These are phyloP conservation scores for Geotrichum carabidarum DNA, from an alignment of 1,139 yeast species.

Conservation along the genomic window DNA sequence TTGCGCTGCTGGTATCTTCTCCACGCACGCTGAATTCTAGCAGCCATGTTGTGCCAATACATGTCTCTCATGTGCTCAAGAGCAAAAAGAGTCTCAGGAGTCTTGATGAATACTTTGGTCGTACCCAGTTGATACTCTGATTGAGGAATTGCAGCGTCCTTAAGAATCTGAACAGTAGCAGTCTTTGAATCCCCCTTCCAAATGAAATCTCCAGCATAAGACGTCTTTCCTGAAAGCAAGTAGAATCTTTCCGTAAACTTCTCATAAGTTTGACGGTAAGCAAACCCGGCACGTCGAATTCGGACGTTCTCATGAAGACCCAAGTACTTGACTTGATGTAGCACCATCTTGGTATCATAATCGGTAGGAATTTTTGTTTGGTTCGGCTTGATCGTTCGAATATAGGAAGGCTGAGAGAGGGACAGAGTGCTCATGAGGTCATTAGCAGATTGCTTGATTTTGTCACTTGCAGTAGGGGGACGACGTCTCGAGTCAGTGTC, in stretches of 20 bases:
- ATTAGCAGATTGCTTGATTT: constrained; percentile 88
- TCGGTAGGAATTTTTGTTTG: constrained; percentile 88
- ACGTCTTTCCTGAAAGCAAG: constrained; percentile 77
- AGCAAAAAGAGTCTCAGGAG: constrained; percentile 94
- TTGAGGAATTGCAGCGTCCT: constrained; percentile 72
- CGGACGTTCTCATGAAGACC: constrained; percentile 96
- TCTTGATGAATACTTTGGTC: constrained; percentile 86
- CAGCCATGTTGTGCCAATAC: constrained; percentile 98
- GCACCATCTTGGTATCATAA: constrained; percentile 80
- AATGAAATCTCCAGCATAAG: constrained; percentile 96
- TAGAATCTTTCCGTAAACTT: constrained; percentile 96
- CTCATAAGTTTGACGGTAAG: constrained; percentile 94
- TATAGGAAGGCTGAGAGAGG: constrained; percentile 87
- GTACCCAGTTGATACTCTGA: constrained; percentile 89
- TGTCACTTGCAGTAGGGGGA: constrained; percentile 95
- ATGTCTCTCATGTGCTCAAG: constrained; percentile 94
- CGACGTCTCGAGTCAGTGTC: constrained; percentile 60
- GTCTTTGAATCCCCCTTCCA: constrained; percentile 85
- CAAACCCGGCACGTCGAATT: constrained; percentile 97
- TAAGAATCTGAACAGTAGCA: constrained; percentile 74
- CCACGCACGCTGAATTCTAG: constrained; percentile 96
- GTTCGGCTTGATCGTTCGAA: constrained; percentile 96
- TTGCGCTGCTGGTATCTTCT: constrained; percentile 67
- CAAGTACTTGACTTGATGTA: constrained; percentile 91
- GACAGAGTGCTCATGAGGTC: constrained; percentile 83